Conservation (phyloP, 1,139 yeast species). For the Debaryomycetaceae sp. region DNA sequence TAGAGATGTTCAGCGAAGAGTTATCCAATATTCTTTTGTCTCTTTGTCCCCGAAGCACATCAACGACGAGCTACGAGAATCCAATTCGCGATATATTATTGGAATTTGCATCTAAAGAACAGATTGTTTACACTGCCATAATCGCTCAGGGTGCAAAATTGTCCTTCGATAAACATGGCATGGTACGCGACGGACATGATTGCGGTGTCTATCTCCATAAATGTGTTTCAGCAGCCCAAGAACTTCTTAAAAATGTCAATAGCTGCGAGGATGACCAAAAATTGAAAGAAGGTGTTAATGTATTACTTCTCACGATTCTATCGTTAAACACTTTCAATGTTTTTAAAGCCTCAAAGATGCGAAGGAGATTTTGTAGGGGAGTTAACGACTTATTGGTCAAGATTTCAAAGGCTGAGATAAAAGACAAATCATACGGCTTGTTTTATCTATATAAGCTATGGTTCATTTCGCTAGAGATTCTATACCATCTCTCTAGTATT, state of each 20-base stretch:
- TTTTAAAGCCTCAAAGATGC: slow-evolving; percentile 50
- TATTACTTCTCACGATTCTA: slow-evolving; percentile 58
- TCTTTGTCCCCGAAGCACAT: slow-evolving; percentile 40
- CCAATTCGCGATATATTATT: slow-evolving; percentile 60
- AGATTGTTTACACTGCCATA: slow-evolving; percentile 57
- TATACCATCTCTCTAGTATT: slow-evolving; percentile 58
- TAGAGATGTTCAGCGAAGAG: slow-evolving; percentile 50
- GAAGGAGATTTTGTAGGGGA: slow-evolving; percentile 69
- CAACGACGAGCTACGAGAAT: slow-evolving; percentile 25
- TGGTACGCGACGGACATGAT: slow-evolving; percentile 50
- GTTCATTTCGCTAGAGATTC: slow-evolving; percentile 59
- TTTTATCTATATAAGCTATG: slow-evolving; percentile 59
- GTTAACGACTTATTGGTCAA: slow-evolving; percentile 60
- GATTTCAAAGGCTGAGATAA: slow-evolving; percentile 21
- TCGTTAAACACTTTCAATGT: slow-evolving; percentile 65
- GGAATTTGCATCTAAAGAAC: slow-evolving; percentile 51
- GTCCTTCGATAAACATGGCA: slow-evolving; percentile 30
- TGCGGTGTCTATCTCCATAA: slow-evolving; percentile 56
- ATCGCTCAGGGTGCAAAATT: slow-evolving; percentile 65
- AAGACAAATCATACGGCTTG: slow-evolving; percentile 21
- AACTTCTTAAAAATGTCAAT: slow-evolving; percentile 24
- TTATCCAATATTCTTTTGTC: slow-evolving; percentile 57
- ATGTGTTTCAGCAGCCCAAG: slow-evolving; percentile 48
- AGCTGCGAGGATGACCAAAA: slow-evolving; percentile 18
- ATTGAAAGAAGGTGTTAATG: slow-evolving; percentile 49